Conservation (phyloP, 257 asterid species). For the Catharanthus roseus region DNA sequence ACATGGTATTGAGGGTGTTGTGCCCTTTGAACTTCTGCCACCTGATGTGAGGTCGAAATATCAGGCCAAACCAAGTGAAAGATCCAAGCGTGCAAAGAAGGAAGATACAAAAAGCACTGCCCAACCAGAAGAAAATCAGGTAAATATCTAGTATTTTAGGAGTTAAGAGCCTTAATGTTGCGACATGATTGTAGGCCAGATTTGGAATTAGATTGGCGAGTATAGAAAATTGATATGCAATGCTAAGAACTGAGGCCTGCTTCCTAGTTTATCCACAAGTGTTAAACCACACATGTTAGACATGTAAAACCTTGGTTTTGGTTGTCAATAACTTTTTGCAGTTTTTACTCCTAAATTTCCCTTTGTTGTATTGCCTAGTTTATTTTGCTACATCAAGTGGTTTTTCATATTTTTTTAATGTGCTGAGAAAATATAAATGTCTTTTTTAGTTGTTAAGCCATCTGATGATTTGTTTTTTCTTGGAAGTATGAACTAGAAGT, state of each 20-base stretch:
- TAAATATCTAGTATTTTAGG: slow-evolving; percentile 7
- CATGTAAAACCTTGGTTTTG: background rate
- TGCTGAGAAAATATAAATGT: background rate
- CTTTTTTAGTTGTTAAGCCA: background rate
- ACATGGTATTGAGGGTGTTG: slow-evolving; percentile 95
- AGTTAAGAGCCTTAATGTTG: background rate
- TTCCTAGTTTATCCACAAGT: background rate
- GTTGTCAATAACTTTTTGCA: too few relatives aligned
- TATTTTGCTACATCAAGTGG: background rate
- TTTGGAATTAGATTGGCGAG: background rate
- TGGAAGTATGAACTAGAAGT: background rate
- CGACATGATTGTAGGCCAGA: background rate
- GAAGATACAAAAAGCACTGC: slow-evolving; percentile 61
- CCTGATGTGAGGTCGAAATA: slow-evolving; percentile 63
- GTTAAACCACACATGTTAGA: too few relatives aligned
- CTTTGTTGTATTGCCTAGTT: background rate
- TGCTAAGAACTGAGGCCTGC: background rate
- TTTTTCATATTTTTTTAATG: background rate
- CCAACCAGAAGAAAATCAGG: slow-evolving; percentile 82
- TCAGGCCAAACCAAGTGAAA: slow-evolving; percentile 84
- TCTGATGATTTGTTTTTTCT: background rate
- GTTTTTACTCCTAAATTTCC: background rate
- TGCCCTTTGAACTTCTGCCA: slow-evolving; percentile 82
- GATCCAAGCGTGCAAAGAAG: slow-evolving; percentile 78
- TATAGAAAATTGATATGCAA: too few relatives aligned